Conservation (phyloP, 176 grass and related monocot species). For the Pharus latifolius region DNA sequence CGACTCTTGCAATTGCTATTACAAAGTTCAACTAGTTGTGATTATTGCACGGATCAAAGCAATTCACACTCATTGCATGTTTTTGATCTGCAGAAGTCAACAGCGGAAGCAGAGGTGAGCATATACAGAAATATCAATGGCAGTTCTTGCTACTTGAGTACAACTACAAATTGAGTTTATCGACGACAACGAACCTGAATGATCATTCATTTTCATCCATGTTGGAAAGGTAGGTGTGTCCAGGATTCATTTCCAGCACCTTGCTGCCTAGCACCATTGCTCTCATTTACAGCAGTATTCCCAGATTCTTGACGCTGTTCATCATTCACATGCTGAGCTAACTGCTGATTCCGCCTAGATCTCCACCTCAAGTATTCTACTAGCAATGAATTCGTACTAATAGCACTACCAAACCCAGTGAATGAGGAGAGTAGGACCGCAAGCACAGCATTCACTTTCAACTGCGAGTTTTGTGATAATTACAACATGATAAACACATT, state of each 20-base stretch:
- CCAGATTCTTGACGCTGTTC: conserved; percentile 13
- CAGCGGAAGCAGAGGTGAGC: background rate
- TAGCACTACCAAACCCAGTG: conserved; percentile 91
- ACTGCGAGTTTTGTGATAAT: conserved; percentile 36
- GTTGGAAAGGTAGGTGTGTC: no score
- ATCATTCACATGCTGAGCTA: conserved; percentile 17
- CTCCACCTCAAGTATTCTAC: conserved; percentile 78
- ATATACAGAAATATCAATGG: background rate
- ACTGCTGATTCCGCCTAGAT: conserved; percentile 41
- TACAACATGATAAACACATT: background rate
- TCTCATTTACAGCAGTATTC: conserved; percentile 14
- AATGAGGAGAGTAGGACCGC: conserved; percentile 78
- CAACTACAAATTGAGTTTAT: background rate
- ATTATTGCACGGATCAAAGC: background rate
- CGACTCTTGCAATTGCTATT: background rate
- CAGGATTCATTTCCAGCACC: background rate
- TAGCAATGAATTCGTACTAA: conserved; percentile 75
- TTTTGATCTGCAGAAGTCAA: background rate
- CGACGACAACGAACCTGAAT: conserved; percentile 14
- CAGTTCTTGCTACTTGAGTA: background rate
- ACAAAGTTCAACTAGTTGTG: background rate
- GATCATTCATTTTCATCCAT: conserved; percentile 2
- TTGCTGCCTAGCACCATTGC: conserved; percentile 20
- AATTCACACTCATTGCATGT: background rate
- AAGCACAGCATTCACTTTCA: conserved; percentile 57